These are phyloP conservation scores for Pelargonium cotyledonis DNA, from an alignment of 441 rosid species.

Conservation along the genomic window DNA sequence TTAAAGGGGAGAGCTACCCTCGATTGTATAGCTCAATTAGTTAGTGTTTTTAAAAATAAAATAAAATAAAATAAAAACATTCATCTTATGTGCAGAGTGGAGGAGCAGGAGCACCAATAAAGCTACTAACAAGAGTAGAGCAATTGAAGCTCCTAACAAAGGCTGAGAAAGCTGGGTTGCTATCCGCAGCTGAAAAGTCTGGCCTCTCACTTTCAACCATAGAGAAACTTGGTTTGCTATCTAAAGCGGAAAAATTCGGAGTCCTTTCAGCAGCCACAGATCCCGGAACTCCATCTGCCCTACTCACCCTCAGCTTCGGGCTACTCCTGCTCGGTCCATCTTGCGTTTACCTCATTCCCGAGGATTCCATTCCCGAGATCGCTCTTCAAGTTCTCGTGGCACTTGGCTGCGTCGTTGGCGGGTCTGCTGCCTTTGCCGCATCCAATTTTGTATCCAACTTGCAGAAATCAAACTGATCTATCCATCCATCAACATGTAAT, in stretches of 20 bases:
- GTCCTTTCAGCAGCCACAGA: constrained; percentile 81
- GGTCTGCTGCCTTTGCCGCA: constrained; percentile 86
- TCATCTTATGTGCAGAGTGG: background rate
- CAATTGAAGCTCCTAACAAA: constrained; percentile 71
- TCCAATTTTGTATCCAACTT: constrained; percentile 68
- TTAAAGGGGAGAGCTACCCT: too few relatives aligned
- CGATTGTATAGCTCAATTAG: too few relatives aligned
- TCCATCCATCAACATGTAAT: too few relatives aligned
- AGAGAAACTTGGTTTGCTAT: constrained; percentile 82
- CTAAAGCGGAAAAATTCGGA: constrained; percentile 81
- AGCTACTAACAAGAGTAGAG: constrained; percentile 82
- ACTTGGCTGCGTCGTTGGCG: constrained; percentile 50
- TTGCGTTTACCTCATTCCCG: constrained; percentile 67
- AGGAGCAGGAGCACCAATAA: constrained; percentile 37
- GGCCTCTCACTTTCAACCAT: constrained; percentile 76
- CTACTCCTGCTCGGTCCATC: constrained; percentile 69
- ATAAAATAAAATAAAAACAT: too few relatives aligned
- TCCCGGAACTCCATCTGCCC: constrained; percentile 58
- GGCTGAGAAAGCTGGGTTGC: constrained; percentile 81
- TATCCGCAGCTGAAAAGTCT: constrained; percentile 75
- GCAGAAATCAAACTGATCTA: constrained; percentile 57
- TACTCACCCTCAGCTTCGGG: constrained; percentile 54
- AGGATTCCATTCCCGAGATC: constrained; percentile 59
- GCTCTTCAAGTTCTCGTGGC: constrained; percentile 53
- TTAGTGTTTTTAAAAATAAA: too few relatives aligned